Evolutionary conservation across 768 basidiomycete species (phyloP), one percentile per base, ranked within the genome.

Genomic region (Auricularia auricula-judae): DNA sequence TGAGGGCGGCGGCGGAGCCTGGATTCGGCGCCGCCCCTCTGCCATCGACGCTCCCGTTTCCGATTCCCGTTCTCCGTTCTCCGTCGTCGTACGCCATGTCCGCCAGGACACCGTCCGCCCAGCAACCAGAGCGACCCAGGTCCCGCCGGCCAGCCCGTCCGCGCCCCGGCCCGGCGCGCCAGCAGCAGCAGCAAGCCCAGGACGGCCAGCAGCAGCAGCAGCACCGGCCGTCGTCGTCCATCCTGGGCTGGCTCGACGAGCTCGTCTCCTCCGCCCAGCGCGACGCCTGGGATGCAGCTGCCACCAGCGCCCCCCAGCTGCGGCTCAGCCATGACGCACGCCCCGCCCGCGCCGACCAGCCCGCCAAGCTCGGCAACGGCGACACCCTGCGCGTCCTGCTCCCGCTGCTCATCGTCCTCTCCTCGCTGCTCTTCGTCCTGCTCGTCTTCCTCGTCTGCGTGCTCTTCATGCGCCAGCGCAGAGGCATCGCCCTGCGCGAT

Each of bases 351-450:
- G 10, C 56, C 56, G 29, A 4, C 68, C 21, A 64, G 65, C 47
- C 68, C 65, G 34, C 67, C 73, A 62, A 73, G 36, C 80, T 80
- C 43, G 35, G 51, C 43, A 62, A 64, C 35, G 63, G 61, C 62
- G 88, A 91, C 71, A 83, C 88, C 36, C 84, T 92, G 66, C 83
- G 91, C 72, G 85, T 98, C 71, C 86, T 99, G 65, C 84, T 99
- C 4, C 96, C 96, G 34, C 83, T 99, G 63, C 86, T 98, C 72
- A 91, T 98, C 76, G 89, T 98, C 59, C 83, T 98, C 39, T 88
- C 91, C 29, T 93, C 93, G 4, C 89, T 98, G 68, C 83, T 99
- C 62, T 89, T 98, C 74, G 86, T 98, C 63, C 84, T 98, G 67
- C 82, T 98, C 61, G 80, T 96, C 65, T 96, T 98, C 77, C 84